A percentile compares a stretch with the other conserved stretches of the same genome.
Conservation (phyloP, 2,329 filamentous ascomycete genomes). For the Clarireedia homoeocarpa region DNA sequence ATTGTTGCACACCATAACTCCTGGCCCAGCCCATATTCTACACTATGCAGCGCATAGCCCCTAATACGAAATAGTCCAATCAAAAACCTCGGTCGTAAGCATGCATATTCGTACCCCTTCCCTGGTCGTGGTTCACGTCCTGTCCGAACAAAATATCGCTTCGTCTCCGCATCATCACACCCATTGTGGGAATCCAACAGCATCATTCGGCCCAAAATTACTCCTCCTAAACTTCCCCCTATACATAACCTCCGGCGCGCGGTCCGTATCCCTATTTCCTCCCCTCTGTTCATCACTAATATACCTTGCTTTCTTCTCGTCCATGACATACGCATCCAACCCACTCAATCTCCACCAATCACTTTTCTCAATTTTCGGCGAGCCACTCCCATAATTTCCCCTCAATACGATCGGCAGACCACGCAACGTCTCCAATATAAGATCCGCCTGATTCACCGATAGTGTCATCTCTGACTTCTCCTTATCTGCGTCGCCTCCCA, state of each 20-base stretch:
- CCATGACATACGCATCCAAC: not conserved
- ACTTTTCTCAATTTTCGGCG: not conserved
- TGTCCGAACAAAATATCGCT: no score
- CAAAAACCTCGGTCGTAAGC: no score
- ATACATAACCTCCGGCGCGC: not conserved
- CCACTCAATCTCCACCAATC: constrained; percentile 4
- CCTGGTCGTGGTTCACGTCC: no score
- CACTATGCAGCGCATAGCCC: no score
- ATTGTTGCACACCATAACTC: no score
- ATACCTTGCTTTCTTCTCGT: not conserved
- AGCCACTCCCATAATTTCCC: not conserved
- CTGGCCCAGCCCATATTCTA: no score
- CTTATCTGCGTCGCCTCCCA: constrained; percentile 8
- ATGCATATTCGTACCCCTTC: no score
- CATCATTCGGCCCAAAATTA: not conserved
- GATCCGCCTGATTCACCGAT: not conserved
- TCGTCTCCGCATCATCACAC: no score
- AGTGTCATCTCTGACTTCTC: not conserved
- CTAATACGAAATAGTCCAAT: no score
- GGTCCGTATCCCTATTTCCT: not conserved
- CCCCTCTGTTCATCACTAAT: not conserved
- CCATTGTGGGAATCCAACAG: no score
- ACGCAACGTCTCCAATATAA: constrained; percentile 4
- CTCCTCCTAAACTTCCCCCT: not conserved
- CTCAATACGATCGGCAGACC: not conserved